Base-by-base conservation (phyloP, 2,329 filamentous ascomycete genomes). In the Ophiocordyceps camponoti-saundersi region DNA sequence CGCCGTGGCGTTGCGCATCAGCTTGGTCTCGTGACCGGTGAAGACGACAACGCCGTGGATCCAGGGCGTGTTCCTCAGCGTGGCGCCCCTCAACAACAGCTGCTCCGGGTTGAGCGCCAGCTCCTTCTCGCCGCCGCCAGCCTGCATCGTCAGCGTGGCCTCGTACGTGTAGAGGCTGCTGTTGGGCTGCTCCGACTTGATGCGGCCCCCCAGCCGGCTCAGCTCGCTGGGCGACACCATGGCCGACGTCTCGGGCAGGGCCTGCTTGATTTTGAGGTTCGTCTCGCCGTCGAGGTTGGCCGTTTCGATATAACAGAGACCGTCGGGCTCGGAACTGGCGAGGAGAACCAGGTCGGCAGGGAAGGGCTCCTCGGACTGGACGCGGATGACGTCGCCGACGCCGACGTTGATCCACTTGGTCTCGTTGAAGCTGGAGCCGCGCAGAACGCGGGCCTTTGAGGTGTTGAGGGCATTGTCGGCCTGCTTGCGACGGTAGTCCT, bases 81-180 rank as follows among this genome's bases (percentile, higher is more conserved):
- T 96, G 21, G 92, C 92, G 52, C 92, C 92, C 70, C 92, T 80
- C 32, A 98, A 76, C 18, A 98, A 72, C 40, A 98, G 75, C 63
- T 98, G 92, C 60, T 98, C 92, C 0, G 92, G 92, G 53, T 85
- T 85, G 47, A 98, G 66, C 1, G 93, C 74, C 44, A 96, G 67
- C 60, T 96, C 90, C 64, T 93, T 95, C 65, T 98, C 92, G 34
- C 88, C 87, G 18, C 89, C 89, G 42, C 89, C 88, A 43, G 83
- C 75, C 56, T 90, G 80, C 73, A 96, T 84, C 0, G 89, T 96
- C 61, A 98, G 63, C 1, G 90, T 95, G 39, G 89, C 92, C 65
- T 98, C 93, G 61, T 96, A 98, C 0, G 92, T 98, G 65, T 98
- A 98, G 34, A 98, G 70, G 64, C 89, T 96, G 68, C 88, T 95